These are phyloP conservation scores for Hypholoma fasciculare DNA, from an alignment of 768 basidiomycete genomes.

Conservation along the genomic window DNA sequence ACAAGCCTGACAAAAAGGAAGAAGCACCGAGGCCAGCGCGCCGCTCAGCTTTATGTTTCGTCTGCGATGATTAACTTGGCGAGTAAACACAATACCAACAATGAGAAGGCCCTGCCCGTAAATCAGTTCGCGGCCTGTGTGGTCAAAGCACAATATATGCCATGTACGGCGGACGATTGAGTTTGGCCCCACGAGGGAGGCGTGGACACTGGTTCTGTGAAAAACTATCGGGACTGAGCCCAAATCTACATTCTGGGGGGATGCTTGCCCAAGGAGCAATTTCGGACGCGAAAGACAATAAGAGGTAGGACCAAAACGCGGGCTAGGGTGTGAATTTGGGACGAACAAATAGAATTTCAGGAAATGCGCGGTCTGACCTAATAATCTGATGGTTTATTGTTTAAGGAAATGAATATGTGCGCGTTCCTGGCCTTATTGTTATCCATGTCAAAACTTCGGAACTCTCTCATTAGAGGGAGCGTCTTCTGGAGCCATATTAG, in stretches of 20 bases:
- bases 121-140: constrained; percentile 19
- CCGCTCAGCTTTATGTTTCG: constrained; percentile 26
- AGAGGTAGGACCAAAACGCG: constrained; percentile 28
- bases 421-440: constrained; percentile 47
- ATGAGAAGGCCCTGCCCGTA: constrained; percentile 28
- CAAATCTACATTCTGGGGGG: constrained; percentile 32
- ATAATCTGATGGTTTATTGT: constrained; percentile 31
- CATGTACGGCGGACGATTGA: constrained; percentile 26
- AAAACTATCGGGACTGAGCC: constrained; percentile 26
- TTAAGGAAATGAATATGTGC: constrained; percentile 19
- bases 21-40: constrained; percentile 3
- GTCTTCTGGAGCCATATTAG: constrained; percentile 11
- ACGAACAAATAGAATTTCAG: constrained; percentile 18
- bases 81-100: constrained; percentile 23
- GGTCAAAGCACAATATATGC: constrained; percentile 27
- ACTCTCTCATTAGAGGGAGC: constrained; percentile 3
- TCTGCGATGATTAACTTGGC: constrained; percentile 27
- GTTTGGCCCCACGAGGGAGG: constrained; percentile 37
- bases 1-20: constrained; percentile 8
- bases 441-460: constrained; percentile 22
- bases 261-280: constrained; percentile 16
- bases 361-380: constrained; percentile 20
- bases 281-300: constrained; percentile 30
- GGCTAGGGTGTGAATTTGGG: constrained; percentile 27
- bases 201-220: constrained; percentile 23